Percentiles rank a stretch among this genome's conserved stretches.
Evolutionary conservation across 2,329 filamentous ascomycete species (phyloP).

Genomic region (Exophiala bonariae): DNA sequence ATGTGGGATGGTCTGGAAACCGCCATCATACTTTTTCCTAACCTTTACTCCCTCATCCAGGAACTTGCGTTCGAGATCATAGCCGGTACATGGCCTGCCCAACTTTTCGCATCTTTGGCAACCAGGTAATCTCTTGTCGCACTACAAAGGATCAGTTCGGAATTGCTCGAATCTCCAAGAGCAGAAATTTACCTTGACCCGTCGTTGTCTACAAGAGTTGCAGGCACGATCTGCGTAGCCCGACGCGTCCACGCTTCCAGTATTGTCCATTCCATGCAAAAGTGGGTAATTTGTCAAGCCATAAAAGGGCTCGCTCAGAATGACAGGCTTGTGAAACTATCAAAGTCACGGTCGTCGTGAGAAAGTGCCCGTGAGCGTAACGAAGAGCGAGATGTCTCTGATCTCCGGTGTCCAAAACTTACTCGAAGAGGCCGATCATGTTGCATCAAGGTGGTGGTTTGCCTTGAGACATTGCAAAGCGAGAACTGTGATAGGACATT

Average conservation of each 20-base stretch:
- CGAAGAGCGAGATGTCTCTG: no score
- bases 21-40: conserved; percentile 31
- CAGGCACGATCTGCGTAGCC: conserved; percentile 20
- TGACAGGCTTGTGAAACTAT: neutral
- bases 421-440: no score
- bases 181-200: conserved; percentile 18
- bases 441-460: neutral
- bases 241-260: conserved; percentile 5
- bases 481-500: neutral
- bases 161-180: neutral
- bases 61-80: conserved; percentile 44
- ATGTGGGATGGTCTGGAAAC: conserved; percentile 13
- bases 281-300: neutral
- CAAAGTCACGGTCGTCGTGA: no score
- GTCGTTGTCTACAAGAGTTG: conserved; percentile 22
- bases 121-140: conserved; percentile 40
- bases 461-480: conserved; percentile 1
- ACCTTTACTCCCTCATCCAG: conserved; percentile 44
- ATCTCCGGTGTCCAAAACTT: no score
- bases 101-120: conserved; percentile 40
- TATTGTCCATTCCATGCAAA: neutral
- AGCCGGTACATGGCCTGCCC: conserved; percentile 42
- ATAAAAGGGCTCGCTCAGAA: neutral
- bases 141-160: conserved; percentile 30
- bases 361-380: no score